Evolutionary conservation across 495 filamentous ascomycete species (phyloP), one percentile per base, ranked within the genome.

Genomic region (Penicillium egyptiacum): DNA sequence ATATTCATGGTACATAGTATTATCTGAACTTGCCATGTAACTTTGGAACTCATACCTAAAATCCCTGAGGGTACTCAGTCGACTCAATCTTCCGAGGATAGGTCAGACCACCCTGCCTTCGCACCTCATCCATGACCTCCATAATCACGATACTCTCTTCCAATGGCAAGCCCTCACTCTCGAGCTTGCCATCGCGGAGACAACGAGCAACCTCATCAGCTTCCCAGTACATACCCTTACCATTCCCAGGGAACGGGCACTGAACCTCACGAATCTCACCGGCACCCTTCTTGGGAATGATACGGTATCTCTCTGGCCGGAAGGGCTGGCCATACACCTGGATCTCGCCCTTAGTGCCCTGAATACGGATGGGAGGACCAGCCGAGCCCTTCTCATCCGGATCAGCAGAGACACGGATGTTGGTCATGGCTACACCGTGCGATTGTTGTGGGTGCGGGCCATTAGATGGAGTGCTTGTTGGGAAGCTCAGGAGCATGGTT

Each of bases 161-260:
- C 83, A 82, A 87, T 10, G 84, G 77, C 75, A 94, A 68, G 10
- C 71, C 75, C 54, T 87, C 83, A 71, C 91, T 92, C 78, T 97
- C 86, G 61, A 82, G 65, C 76, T 86, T 88, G 42, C 91, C 90
- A 77, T 96, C 91, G 46, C 88, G 81, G 57, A 96, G 65, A 67
- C 90, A 95, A 22, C 89, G 78, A 44, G 88, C 92, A 57, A 83
- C 88, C 77, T 93, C 92, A 78, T 97, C 93, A 17, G 93, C 93
- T 70, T 96, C 92, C 88, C 88, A 97, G 75, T 89, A 93, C 90
- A 95, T 96, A 22, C 91, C 92, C 60, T 89, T 85, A 17, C 88
- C 91, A 64, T 80, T 79, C 16, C 72, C 77, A 20, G 88, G 87
- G 60, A 91, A 86, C 10, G 81, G 77, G 63, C 79, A 86, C 58